Evolutionary conservation across 306 rosid genomes (phyloP).

Genomic region (Vigna trinervia): DNA sequence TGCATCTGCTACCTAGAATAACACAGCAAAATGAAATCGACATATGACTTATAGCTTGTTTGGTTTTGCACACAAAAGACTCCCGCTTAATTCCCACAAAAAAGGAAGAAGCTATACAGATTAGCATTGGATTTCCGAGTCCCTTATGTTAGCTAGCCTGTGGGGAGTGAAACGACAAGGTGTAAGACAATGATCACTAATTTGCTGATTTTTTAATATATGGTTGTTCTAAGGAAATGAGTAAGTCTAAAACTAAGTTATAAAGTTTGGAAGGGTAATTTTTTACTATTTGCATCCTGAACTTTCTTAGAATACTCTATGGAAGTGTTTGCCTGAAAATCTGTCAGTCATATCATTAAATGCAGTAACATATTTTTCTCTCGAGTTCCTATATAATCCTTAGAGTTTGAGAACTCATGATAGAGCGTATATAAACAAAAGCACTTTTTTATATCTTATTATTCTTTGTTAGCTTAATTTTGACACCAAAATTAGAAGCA

Average conservation of each 20-base stretch:
- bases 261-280: background rate
- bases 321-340: slow-evolving; percentile 11
- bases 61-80: background rate
- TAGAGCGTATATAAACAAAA: background rate
- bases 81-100: background rate
- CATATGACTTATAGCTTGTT: background rate
- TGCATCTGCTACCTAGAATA: slow-evolving; percentile 16
- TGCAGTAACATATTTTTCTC: background rate
- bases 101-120: background rate
- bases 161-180: background rate
- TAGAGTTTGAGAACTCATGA: slow-evolving; percentile 8
- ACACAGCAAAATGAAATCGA: slow-evolving; percentile 1
- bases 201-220: background rate
- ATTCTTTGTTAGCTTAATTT: slow-evolving; percentile 21
- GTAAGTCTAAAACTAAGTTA: background rate
- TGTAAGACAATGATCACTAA: background rate
- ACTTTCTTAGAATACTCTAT: slow-evolving; percentile 14
- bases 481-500: slow-evolving; percentile 22
- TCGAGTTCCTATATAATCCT: background rate
- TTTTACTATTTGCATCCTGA: slow-evolving; percentile 4
- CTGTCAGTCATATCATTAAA: background rate
- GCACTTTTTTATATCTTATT: background rate
- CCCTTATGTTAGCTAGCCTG: background rate
- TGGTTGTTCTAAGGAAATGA: slow-evolving; percentile 16
- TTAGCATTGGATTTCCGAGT: background rate